Conservation (phyloP, 257 asterid species). For the Paulownia fortunei region DNA sequence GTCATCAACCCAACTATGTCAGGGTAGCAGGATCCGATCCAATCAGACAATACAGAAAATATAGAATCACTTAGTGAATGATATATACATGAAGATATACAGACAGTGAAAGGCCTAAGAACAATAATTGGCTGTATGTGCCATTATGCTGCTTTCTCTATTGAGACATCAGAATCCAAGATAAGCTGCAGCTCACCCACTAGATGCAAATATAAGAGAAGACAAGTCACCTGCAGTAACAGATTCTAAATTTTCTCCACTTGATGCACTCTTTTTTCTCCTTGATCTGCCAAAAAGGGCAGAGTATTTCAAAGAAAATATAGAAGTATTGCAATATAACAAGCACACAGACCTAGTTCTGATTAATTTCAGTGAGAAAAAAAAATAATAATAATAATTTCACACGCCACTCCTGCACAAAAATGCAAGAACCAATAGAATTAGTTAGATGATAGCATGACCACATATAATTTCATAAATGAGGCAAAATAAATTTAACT, state of each 20-base stretch:
- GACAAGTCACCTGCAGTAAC: conserved; percentile 55
- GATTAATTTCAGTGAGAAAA: neutral
- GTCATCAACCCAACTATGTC: neutral
- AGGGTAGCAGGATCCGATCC: neutral
- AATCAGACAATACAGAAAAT: neutral
- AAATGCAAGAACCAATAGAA: conserved; percentile 16
- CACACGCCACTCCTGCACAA: neutral
- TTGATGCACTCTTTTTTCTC: conserved; percentile 78
- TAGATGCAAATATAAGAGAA: conserved; percentile 2
- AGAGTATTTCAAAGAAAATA: neutral
- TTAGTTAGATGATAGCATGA: neutral
- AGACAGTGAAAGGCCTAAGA: neutral
- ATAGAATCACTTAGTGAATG: neutral
- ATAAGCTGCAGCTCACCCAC: neutral
- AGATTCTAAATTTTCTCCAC: conserved; percentile 76
- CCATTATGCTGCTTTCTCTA: neutral
- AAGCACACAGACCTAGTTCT: neutral
- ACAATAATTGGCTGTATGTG: neutral
- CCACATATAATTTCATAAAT: neutral
- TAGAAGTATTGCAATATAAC: neutral
- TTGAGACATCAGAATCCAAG: neutral
- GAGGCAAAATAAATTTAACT: neutral
- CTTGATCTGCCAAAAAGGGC: conserved; percentile 64
- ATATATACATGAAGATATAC: neutral
- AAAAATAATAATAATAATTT: neutral